Evolutionary conservation across 208 protist species (phyloP).

Genomic region (Crithidia fasciculata): DNA sequence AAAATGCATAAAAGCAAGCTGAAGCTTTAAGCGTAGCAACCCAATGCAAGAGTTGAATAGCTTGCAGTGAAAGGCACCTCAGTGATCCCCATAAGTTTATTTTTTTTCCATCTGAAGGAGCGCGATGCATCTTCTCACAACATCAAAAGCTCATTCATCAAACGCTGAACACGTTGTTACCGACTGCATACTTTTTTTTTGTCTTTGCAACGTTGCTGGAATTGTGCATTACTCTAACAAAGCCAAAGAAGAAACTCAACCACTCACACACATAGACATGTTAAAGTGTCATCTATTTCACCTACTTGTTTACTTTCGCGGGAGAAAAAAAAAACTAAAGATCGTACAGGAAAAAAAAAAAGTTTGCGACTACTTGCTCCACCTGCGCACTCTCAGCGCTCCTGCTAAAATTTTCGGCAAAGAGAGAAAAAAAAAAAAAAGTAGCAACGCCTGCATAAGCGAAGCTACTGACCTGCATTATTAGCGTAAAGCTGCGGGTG

Average conservation of each 20-base stretch:
- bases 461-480: not conserved
- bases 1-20: no score
- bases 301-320: slow-evolving; percentile 4
- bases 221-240: slow-evolving; percentile 8
- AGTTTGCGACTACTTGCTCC: not conserved
- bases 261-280: not conserved
- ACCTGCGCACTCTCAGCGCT: not conserved
- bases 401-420: no score
- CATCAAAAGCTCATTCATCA: no score
- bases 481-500: not conserved
- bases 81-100: no score
- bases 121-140: no score
- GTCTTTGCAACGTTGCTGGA: not conserved
- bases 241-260: not conserved
- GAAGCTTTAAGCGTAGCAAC: no score
- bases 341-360: slow-evolving; percentile 35
- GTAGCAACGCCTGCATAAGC: not conserved
- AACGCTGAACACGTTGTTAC: not conserved
- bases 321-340: slow-evolving; percentile 28
- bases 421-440: slow-evolving; percentile 18
- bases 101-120: no score
- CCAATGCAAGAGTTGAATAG: no score
- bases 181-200: not conserved
- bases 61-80: no score
- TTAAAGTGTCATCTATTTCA: slow-evolving; percentile 1